phyloP scores from a whole-genome alignment of 345 rosid genomes.

The Lepidium africanum region DNA sequence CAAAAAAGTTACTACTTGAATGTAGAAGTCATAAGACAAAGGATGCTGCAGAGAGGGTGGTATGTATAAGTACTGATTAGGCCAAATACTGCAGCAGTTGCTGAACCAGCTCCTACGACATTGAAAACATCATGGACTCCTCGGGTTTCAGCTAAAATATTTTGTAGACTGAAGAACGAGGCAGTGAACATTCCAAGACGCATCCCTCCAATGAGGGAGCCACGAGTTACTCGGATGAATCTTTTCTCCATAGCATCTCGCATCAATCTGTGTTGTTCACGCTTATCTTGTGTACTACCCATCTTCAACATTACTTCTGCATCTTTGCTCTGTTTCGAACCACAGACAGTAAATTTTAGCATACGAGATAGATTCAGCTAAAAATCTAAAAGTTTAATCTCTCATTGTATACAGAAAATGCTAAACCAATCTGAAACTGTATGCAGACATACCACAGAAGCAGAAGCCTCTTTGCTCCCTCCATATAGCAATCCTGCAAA shows the following conservation, averaged over 20 bases:
- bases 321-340: conserved; percentile 69
- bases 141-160: conserved; percentile 71
- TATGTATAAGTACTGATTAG: conserved; percentile 47
- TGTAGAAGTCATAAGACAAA: background rate
- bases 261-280: conserved; percentile 79
- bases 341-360: background rate
- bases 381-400: background rate
- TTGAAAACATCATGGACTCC: conserved; percentile 77
- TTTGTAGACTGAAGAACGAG: conserved; percentile 63
- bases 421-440: background rate
- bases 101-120: conserved; percentile 88
- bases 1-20: background rate
- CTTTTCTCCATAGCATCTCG: conserved; percentile 97
- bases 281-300: conserved; percentile 89
- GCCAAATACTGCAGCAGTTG: conserved; percentile 89
- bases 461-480: conserved; percentile 94
- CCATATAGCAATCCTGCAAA: conserved; percentile 91
- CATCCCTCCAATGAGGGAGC: conserved; percentile 83
- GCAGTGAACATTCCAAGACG: conserved; percentile 96
- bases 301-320: conserved; percentile 94
- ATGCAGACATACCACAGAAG: conserved; percentile 61
- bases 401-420: background rate
- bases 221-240: conserved; percentile 75
- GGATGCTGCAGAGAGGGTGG: background rate
- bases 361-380: background rate